phyloP scores from a whole-genome alignment of 2,329 filamentous ascomycete genomes.

The Cordyceps fumosorosea region DNA sequence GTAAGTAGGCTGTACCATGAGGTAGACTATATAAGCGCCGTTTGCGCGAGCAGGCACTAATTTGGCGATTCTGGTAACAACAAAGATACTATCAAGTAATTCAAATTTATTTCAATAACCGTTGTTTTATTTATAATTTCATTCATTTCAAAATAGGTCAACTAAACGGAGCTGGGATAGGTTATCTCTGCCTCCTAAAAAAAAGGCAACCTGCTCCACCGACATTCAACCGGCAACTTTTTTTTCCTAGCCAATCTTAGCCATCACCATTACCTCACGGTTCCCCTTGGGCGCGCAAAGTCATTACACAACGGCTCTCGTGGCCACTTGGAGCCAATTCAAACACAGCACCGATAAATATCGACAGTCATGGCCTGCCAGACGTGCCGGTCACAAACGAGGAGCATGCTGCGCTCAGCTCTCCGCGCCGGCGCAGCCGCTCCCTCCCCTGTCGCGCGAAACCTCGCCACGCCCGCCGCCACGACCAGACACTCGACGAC shows the following conservation, averaged over 20 bases:
- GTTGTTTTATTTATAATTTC: neutral
- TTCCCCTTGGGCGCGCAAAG: neutral
- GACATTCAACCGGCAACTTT: conserved; percentile 22
- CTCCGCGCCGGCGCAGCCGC: conserved; percentile 23
- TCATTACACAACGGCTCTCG: neutral
- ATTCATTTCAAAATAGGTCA: neutral
- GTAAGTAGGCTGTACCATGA: too few species aligned
- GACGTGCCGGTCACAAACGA: conserved; percentile 40
- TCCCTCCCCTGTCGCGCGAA: conserved; percentile 20
- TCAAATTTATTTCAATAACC: too few species aligned
- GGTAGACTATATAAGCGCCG: too few species aligned
- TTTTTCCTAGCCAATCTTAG: neutral
- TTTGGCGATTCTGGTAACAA: too few species aligned
- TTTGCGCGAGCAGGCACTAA: too few species aligned
- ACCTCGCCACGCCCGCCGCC: neutral
- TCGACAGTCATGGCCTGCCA: conserved; percentile 39
- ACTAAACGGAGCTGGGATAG: neutral
- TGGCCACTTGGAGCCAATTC: neutral
- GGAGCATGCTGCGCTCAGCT: conserved; percentile 30
- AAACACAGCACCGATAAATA: neutral
- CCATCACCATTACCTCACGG: neutral
- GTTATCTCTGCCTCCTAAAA: neutral
- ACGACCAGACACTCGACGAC: neutral
- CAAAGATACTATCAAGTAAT: too few species aligned
- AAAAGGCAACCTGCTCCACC: conserved; percentile 5